Evolutionary conservation across 768 basidiomycete genomes (phyloP).

Genomic region (Amanita pseudoporphyria): DNA sequence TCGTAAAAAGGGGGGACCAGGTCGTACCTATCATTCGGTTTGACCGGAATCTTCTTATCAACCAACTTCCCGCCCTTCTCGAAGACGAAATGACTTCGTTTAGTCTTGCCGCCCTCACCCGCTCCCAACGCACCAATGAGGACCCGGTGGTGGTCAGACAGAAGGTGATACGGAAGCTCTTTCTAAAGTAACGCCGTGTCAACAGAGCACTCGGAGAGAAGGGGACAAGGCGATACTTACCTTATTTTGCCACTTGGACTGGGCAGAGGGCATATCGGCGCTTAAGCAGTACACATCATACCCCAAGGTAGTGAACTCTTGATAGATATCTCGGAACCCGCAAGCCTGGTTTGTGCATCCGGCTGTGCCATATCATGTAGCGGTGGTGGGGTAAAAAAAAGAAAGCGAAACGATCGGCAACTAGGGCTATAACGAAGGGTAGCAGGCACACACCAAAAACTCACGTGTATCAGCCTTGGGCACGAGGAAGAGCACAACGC

Average conservation of each 20-base stretch:
- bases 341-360: constrained; percentile 94
- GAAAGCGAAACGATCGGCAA: too few species aligned
- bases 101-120: constrained; percentile 69
- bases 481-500: constrained; percentile 74
- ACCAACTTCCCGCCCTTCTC: constrained; percentile 85
- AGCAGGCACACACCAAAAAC: constrained; percentile 16
- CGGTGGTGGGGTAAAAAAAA: not conserved
- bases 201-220: not conserved
- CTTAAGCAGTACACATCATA: constrained; percentile 83
- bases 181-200: constrained; percentile 39
- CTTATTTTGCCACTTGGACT: constrained; percentile 83
- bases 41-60: constrained; percentile 78
- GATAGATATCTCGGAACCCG: constrained; percentile 77
- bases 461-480: constrained; percentile 82
- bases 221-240: constrained; percentile 21
- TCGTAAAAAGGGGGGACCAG: not conserved
- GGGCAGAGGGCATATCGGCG: constrained; percentile 64
- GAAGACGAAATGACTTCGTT: constrained; percentile 91
- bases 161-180: constrained; percentile 72
- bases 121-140: constrained; percentile 81
- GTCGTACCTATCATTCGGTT: constrained; percentile 73
- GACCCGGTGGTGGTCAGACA: constrained; percentile 81
- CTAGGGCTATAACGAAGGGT: too few species aligned
- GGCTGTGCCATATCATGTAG: constrained; percentile 28
- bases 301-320: constrained; percentile 57